Percentiles rank a stretch among this genome's conserved stretches.
phyloP scores from a whole-genome alignment of 1,284 basidiomycete species.

The Boletus semigastroideus region DNA sequence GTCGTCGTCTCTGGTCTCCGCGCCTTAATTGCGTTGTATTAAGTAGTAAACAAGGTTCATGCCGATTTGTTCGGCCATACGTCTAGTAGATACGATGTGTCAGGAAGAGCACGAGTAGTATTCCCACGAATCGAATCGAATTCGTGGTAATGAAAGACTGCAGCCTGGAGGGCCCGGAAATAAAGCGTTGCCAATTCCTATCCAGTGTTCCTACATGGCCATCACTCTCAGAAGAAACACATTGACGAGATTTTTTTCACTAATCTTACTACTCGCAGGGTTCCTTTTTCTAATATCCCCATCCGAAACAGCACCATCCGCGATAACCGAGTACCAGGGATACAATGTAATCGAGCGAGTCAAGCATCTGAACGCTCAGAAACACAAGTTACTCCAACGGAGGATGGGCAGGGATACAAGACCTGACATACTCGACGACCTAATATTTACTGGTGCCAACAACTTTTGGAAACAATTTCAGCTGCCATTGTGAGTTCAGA shows the following conservation, averaged over 20 bases:
- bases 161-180: too few relatives aligned
- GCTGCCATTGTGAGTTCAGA: constrained; percentile 71
- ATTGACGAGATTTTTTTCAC: constrained; percentile 15
- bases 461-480: constrained; percentile 94
- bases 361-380: constrained; percentile 83
- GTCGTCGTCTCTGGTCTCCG: too few relatives aligned
- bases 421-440: constrained; percentile 74
- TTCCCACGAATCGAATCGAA: too few relatives aligned
- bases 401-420: constrained; percentile 83
- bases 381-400: constrained; percentile 83
- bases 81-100: too few relatives aligned
- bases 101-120: too few relatives aligned
- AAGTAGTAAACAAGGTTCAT: too few relatives aligned
- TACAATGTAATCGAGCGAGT: constrained; percentile 82
- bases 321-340: constrained; percentile 24
- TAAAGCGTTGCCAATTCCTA: too few relatives aligned
- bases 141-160: too few relatives aligned
- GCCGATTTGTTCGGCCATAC: constrained; percentile 6
- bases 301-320: constrained; percentile 12
- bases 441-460: constrained; percentile 72
- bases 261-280: constrained; percentile 20
- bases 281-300: constrained; percentile 16
- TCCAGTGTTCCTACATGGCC: too few relatives aligned
- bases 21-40: too few relatives aligned
- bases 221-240: constrained; percentile 21